These are phyloP conservation scores for Graphium sp. DNA, from an alignment of 2,329 filamentous ascomycete genomes.

Conservation along the genomic window DNA sequence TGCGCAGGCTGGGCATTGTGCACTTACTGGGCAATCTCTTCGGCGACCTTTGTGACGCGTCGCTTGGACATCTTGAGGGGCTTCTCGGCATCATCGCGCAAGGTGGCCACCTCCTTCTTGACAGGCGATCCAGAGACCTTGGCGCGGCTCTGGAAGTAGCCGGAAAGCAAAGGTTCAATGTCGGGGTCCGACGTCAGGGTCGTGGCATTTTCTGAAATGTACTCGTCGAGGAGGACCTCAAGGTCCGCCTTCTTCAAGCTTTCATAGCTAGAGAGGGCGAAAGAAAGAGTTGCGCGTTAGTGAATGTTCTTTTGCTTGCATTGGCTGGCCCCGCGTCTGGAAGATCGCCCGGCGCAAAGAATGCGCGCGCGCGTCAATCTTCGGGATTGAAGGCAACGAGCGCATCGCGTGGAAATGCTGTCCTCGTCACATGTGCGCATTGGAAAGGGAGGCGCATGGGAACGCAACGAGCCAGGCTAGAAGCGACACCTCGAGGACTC, in stretches of 20 bases:
- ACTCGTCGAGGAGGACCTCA: constrained; percentile 56
- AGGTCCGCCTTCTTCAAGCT: constrained; percentile 65
- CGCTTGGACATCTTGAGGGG: constrained; percentile 18
- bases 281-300: constrained; percentile 10
- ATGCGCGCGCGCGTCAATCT: constrained; percentile 4
- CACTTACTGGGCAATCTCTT: constrained; percentile 29
- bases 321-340: constrained; percentile 7
- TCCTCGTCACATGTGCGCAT: too few species aligned
- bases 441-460: background rate
- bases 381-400: too few species aligned
- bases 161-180: constrained; percentile 43
- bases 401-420: too few species aligned
- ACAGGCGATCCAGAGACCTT: constrained; percentile 42
- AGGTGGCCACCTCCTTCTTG: constrained; percentile 31
- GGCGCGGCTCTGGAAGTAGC: constrained; percentile 60
- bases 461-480: background rate
- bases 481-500: too few species aligned
- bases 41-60: constrained; percentile 23
- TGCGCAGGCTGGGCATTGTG: background rate
- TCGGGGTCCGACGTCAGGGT: constrained; percentile 45
- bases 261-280: constrained; percentile 36
- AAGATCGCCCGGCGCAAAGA: constrained; percentile 7
- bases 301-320: constrained; percentile 3
- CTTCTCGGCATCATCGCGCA: constrained; percentile 18
- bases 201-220: constrained; percentile 51